Percentiles rank a stretch among this genome's conserved stretches.
Evolutionary conservation across 495 filamentous ascomycete genomes (phyloP).

Genomic region (Trichocladium antarcticum): DNA sequence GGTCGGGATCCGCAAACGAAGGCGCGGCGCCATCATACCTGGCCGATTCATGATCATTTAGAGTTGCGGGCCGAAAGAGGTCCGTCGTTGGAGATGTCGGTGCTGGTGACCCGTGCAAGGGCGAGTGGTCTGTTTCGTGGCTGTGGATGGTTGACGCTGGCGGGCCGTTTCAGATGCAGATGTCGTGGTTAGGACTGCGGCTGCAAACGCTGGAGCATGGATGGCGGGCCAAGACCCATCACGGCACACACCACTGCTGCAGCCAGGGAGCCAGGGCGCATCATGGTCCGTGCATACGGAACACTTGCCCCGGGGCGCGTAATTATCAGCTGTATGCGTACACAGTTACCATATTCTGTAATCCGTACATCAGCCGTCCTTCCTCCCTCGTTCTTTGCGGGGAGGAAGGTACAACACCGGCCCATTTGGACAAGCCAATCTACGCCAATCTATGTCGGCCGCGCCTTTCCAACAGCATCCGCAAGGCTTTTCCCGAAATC

Average conservation of each 20-base stretch:
- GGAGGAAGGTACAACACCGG: no score
- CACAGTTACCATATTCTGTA: no score
- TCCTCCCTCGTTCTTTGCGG: no score
- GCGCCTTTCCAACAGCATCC: conserved; percentile 3
- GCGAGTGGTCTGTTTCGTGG: not conserved
- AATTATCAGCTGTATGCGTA: not conserved
- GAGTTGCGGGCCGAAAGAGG: not conserved
- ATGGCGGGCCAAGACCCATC: not conserved
- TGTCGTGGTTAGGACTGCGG: conserved; percentile 9
- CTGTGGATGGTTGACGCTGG: not conserved
- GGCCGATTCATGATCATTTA: conserved; percentile 46
- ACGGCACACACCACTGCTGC: not conserved
- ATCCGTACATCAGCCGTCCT: no score
- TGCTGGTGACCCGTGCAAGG: not conserved
- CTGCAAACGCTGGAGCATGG: conserved; percentile 4
- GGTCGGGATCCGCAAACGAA: conserved; percentile 18
- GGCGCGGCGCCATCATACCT: conserved; percentile 35
- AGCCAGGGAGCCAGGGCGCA: not conserved
- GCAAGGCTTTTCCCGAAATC: conserved; percentile 36
- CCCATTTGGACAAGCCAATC: no score
- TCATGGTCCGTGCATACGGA: not conserved
- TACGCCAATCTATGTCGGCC: not conserved
- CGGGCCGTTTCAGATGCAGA: conserved; percentile 4
- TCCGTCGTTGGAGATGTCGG: not conserved
- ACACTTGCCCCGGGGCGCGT: not conserved